Base-by-base conservation (phyloP, 1,284 basidiomycete genomes). In the Gymnopus androsaceus region DNA sequence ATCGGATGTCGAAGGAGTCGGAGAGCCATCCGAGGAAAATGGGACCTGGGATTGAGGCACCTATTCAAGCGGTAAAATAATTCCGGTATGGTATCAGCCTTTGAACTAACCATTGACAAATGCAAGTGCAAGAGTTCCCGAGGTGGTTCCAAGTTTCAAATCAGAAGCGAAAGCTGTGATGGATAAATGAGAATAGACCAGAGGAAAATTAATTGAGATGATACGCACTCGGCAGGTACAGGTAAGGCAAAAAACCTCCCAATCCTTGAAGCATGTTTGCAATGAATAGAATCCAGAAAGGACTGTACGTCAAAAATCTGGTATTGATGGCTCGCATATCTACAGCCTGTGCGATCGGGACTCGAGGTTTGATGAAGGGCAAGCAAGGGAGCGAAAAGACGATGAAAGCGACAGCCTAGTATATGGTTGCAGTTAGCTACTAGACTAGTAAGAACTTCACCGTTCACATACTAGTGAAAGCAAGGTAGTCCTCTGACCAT, bases 171-270 rank as follows among this genome's bases (percentile, higher is more conserved):
- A 59, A 8, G 58, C 58, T 59, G 23, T n/a, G n/a, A 15, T 12
- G 30, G 25, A 9, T 19, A 38, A 38, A n/a, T 21, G 1, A 37
- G n/a, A n/a, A n/a, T n/a, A n/a, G n/a, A n/a, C n/a, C n/a, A n/a
- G n/a, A n/a, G n/a, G n/a, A n/a, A n/a, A n/a, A n/a, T n/a, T n/a
- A n/a, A n/a, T n/a, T n/a, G n/a, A n/a, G n/a, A n/a, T n/a, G n/a
- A n/a, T n/a, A n/a, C 55, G 23, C 15, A 59, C 58, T 54, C 6
- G 58, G 58, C n/a, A 59, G 36, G 47, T 57, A 59, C 46, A 59
- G 42, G 25, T 51, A 41, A 38, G 58, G 58, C 40, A 59, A 37
- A 36, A 56, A 59, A 41, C 51, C 57, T 34, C 55, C 58, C 17
- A 59, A 36, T 14, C 41, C 58, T 41, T 59, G 58, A 21, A 56